Evolutionary conservation across 768 basidiomycete genomes (phyloP).

Genomic region (Lanmaoa pseudosensibilis): DNA sequence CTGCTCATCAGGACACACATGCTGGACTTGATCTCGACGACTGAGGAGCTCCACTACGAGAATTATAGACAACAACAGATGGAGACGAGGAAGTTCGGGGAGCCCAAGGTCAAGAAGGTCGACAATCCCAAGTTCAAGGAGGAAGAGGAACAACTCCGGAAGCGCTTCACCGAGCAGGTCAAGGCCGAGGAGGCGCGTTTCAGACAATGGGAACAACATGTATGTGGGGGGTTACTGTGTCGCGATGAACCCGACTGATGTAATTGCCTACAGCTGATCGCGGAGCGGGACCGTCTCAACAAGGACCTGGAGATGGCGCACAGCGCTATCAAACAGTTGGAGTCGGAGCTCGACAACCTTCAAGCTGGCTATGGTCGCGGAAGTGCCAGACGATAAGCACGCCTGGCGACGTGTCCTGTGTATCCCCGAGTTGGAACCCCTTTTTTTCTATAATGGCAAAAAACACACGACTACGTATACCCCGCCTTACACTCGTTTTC

Average conservation of each 20-base stretch:
- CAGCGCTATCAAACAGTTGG: slow-evolving; percentile 87
- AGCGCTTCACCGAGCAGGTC: slow-evolving; percentile 99
- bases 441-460: slow-evolving; percentile 6
- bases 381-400: slow-evolving; percentile 33
- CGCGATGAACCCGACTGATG: slow-evolving; percentile 14
- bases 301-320: slow-evolving; percentile 95
- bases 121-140: slow-evolving; percentile 99
- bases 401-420: neutral
- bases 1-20: slow-evolving; percentile 97
- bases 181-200: slow-evolving; percentile 97
- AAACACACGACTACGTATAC: slow-evolving; percentile 25
- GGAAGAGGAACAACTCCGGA: slow-evolving; percentile 94
- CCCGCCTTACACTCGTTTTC: slow-evolving; percentile 24
- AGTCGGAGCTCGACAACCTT: slow-evolving; percentile 86
- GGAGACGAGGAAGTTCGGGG: slow-evolving; percentile 99
- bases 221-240: slow-evolving; percentile 42
- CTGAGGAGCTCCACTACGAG: slow-evolving; percentile 96
- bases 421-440: slow-evolving; percentile 6
- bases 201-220: slow-evolving; percentile 99
- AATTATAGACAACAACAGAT: slow-evolving; percentile 97
- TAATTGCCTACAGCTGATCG: slow-evolving; percentile 72
- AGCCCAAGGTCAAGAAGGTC: slow-evolving; percentile 96
- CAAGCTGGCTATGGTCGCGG: slow-evolving; percentile 84
- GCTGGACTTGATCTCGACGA: slow-evolving; percentile 95
- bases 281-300: slow-evolving; percentile 97